Base-by-base conservation (phyloP, 208 protist genomes). In the Crithidia expoeki region DNA sequence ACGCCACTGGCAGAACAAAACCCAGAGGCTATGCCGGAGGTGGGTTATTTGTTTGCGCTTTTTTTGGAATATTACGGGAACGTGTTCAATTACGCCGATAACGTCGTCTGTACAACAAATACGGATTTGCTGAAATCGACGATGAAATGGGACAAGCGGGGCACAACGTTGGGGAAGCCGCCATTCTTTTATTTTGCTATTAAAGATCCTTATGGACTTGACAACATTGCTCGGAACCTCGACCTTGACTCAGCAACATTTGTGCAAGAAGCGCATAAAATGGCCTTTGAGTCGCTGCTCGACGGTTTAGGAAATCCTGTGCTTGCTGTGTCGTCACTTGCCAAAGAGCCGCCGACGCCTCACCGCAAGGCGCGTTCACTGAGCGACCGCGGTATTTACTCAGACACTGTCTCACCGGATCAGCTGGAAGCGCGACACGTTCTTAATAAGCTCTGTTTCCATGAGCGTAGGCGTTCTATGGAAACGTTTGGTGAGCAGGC, bases 131-230 rank as follows among this genome's bases (percentile, higher is more conserved):
- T 75, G 1, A 97, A 97, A 63, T 55, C 83, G 40, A 77, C 81
- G 4, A 89, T 97, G 87, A 62, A 80, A 2, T 97, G 93, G 90
- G 83, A 94, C 70, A 81, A 71, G 28, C 75, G 70, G 25, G 50
- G 25, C 11, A 59, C 68, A 11, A 59, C 65, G n/a, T 44, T 74
- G 21, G 78, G 68, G 19, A 81, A 68, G 50, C 93, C 93, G 12
- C 93, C 93, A 0, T 95, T 85, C 79, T 95, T 95, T 74, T 73
- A 92, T 17, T 94, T 97, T 80, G 86, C 82, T 27, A 95, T 97
- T 19, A 94, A 94, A 52, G 93, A 97, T 60, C 93, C 93, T 1
- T 95, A 93, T 58, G 88, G 93, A 11, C 66, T 94, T 9, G 93
- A 97, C 68, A 97, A 94, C 61, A 92, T 95, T 76, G 90, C 72